phyloP scores from a whole-genome alignment of 73 alveolate genomes.

The Symbiodinium pilosum region DNA sequence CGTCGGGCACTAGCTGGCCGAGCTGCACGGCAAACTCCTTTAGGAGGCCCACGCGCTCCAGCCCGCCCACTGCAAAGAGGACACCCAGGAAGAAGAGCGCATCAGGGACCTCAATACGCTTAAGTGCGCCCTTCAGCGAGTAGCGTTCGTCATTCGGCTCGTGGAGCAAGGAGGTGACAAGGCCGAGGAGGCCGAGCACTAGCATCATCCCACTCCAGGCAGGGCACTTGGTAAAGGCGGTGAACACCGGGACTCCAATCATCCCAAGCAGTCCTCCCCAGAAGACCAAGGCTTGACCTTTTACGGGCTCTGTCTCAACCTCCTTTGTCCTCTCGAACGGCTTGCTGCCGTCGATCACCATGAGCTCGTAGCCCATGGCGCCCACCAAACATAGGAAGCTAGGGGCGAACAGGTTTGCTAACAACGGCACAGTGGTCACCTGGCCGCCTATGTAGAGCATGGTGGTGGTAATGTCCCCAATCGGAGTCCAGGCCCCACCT shows the following conservation, averaged over 20 bases:
- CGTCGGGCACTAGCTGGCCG: constrained; percentile 53
- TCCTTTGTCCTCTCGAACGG: neutral
- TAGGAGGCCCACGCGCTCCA: constrained; percentile 91
- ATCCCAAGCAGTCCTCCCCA: constrained; percentile 90
- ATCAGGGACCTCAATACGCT: constrained; percentile 93
- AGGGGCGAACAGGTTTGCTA: constrained; percentile 64
- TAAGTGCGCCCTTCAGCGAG: constrained; percentile 92
- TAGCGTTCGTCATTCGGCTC: constrained; percentile 79
- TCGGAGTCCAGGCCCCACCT: constrained; percentile 94
- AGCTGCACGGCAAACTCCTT: constrained; percentile 93
- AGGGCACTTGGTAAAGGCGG: constrained; percentile 86
- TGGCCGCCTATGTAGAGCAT: constrained; percentile 91
- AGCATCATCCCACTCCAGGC: constrained; percentile 94
- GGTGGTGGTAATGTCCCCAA: constrained; percentile 93
- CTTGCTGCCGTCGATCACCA: neutral
- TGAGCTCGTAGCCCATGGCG: constrained; percentile 66
- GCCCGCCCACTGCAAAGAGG: constrained; percentile 81
- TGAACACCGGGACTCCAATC: constrained; percentile 92
- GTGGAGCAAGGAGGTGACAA: constrained; percentile 66
- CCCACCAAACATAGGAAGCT: constrained; percentile 75
- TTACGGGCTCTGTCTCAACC: neutral
- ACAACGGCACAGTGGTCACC: constrained; percentile 86
- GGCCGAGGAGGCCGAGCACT: constrained; percentile 66
- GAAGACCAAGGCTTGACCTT: constrained; percentile 38
- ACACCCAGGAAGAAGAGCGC: constrained; percentile 89